phyloP scores from a whole-genome alignment of 108 stramenopile genomes.

The Pseudonitzschia delicatissima region DNA sequence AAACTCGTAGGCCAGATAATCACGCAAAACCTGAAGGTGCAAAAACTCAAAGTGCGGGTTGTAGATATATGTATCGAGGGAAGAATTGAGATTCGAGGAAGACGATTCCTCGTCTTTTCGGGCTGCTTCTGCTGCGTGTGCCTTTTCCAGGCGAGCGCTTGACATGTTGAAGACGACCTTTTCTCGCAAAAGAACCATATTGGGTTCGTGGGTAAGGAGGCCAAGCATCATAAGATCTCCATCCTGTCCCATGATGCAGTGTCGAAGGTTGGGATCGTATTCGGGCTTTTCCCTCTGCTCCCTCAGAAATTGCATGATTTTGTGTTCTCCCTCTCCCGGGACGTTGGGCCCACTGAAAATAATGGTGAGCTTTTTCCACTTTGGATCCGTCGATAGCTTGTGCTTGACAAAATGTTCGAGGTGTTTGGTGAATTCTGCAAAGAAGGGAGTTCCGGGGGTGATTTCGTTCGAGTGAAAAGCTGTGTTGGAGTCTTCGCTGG shows the following conservation, averaged over 20 bases:
- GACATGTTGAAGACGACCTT: constrained; percentile 85
- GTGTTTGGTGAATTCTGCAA: constrained; percentile 68
- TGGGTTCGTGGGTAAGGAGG: constrained; percentile 96
- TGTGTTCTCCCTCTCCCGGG: constrained; percentile 99
- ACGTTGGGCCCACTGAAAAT: constrained; percentile 97
- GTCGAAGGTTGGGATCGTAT: constrained; percentile 90
- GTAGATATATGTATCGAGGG: constrained; percentile 60
- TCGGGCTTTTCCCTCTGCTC: constrained; percentile 57
- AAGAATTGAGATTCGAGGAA: background rate
- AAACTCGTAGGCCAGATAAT: constrained; percentile 95
- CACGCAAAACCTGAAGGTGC: constrained; percentile 91
- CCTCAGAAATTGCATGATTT: constrained; percentile 98
- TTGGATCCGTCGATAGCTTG: constrained; percentile 77
- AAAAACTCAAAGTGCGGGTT: constrained; percentile 95
- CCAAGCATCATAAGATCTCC: constrained; percentile 99
- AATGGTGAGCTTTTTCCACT: constrained; percentile 78
- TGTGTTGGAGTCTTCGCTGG: constrained; percentile 20
- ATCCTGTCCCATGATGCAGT: constrained; percentile 99
- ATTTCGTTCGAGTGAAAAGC: constrained; percentile 97
- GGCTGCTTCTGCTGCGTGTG: constrained; percentile 27
- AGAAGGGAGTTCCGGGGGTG: constrained; percentile 98
- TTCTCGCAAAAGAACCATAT: constrained; percentile 90
- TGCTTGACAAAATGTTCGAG: constrained; percentile 66
- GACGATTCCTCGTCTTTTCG: constrained; percentile 29
- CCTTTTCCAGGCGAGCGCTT: constrained; percentile 19